A percentile compares a stretch with the other conserved stretches of the same genome.
These are phyloP conservation scores for Crucibulum laeve DNA, from an alignment of 768 basidiomycete species.

Conservation along the genomic window DNA sequence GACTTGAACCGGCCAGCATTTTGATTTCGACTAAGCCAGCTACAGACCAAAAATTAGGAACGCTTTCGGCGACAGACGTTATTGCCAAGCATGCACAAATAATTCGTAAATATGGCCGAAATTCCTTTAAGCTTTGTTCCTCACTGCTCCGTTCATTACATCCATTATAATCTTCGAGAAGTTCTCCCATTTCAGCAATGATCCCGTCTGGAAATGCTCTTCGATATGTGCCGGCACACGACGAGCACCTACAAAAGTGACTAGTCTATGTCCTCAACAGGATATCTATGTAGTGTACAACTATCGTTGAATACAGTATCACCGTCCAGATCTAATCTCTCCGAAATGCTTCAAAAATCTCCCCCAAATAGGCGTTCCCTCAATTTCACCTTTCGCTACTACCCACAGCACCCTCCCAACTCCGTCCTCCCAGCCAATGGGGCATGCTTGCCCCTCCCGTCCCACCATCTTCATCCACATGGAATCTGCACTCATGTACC, in stretches of 20 bases:
- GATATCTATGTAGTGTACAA: too few relatives aligned
- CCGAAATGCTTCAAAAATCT: conserved; percentile 30
- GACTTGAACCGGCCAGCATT: neutral
- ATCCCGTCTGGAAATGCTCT: too few relatives aligned
- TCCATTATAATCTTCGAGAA: too few relatives aligned
- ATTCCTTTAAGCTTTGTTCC: neutral
- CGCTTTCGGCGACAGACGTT: neutral
- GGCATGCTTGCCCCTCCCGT: conserved; percentile 14
- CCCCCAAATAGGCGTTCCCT: conserved; percentile 23
- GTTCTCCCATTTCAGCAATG: too few relatives aligned
- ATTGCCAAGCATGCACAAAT: neutral
- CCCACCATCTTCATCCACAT: conserved; percentile 23
- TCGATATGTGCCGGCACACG: too few relatives aligned
- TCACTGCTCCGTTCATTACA: too few relatives aligned
- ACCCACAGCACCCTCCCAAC: conserved; percentile 28
- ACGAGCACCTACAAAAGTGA: too few relatives aligned
- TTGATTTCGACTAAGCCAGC: neutral
- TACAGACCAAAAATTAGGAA: neutral
- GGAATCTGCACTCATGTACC: conserved; percentile 31
- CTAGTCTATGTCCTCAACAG: too few relatives aligned
- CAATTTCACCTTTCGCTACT: conserved; percentile 22
- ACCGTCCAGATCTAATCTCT: too few relatives aligned
- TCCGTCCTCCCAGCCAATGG: conserved; percentile 29
- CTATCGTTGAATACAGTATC: too few relatives aligned
- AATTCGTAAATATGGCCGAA: too few relatives aligned